Evolutionary conservation across 371 early-diverging fungal species (phyloP).

Genomic region (Mucor velutinosus): DNA sequence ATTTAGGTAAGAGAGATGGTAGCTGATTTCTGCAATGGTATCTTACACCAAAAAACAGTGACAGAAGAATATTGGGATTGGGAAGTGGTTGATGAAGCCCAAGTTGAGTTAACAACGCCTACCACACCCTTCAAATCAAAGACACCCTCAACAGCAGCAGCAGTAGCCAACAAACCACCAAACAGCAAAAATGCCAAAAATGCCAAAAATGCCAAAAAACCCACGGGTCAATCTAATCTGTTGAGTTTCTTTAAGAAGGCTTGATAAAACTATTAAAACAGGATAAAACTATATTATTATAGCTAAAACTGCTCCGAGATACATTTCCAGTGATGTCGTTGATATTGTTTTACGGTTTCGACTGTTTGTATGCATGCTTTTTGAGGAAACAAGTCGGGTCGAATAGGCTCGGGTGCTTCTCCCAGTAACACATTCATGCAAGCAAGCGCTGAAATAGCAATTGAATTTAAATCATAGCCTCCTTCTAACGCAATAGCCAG

Average conservation of each 20-base stretch:
- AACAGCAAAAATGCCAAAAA: conserved; percentile 1
- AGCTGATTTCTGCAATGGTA: background rate
- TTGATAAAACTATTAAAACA: background rate
- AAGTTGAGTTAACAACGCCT: background rate
- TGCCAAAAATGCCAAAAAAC: background rate
- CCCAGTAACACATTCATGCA: conserved; percentile 77
- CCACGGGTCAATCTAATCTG: conserved; percentile 9
- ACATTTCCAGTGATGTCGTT: conserved; percentile 56
- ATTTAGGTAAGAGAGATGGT: conserved; percentile 29
- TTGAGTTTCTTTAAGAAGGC: conserved; percentile 22
- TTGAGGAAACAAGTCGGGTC: conserved; percentile 33
- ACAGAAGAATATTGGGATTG: conserved; percentile 29
- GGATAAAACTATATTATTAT: background rate
- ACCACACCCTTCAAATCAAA: background rate
- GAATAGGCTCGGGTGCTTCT: conserved; percentile 49
- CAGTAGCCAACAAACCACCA: background rate
- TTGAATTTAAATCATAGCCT: conserved; percentile 81
- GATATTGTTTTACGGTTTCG: conserved; percentile 47
- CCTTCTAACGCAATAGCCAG: conserved; percentile 82
- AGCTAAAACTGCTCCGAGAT: background rate
- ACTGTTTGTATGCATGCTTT: conserved; percentile 51
- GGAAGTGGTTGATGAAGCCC: conserved; percentile 15
- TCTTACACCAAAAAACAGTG: conserved; percentile 1
- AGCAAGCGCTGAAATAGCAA: conserved; percentile 74
- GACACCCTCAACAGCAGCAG: background rate